Evolutionary conservation across 139 green algal genomes (phyloP), one percentile per base, ranked within the genome.

Genomic region (Chlorella vulgaris): DNA sequence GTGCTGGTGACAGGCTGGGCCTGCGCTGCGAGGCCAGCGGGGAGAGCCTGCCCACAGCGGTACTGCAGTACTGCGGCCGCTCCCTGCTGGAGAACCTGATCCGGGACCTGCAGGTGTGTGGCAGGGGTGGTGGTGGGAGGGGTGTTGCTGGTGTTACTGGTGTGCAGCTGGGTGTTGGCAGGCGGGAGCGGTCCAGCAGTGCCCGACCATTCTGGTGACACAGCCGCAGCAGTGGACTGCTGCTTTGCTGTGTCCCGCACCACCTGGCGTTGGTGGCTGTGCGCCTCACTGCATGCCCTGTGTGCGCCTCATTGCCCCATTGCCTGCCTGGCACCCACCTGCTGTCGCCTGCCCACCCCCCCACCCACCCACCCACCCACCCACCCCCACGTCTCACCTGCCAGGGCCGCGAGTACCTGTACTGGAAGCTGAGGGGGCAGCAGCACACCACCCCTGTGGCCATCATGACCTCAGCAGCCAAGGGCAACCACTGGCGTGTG

Each of bases 391-490:
- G 3, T 1, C 55, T 22, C 67, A n/a, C n/a, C n/a, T n/a, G n/a
- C 40, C 87, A 94, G 89, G 94, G 95, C 4, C 89, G 97, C 21
- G 97, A 99, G 90, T 98, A 96, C 88, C 84, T 99, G 40, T 91
- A 98, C 89, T 99, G 87, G 82, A 87, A 88, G 61, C 76, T 99
- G n/a, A 93, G 87, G 26, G 97, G 96, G 8, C 38, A 67, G 29
- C 93, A 94, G 87, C 70, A 86, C 75, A 89, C 82, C 36, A 99
- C 96, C 0, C 97, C 97, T 0, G 86, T 99, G 6, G 96, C 94
- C 61, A 93, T 99, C 81, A 99, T 99, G 97, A 99, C 97, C 26
- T 94, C 86, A 2, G 93, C 96, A 29, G 96, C 96, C 65, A 99
- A 99, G 91, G 93, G 93, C 78, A 99, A 99, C 88, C 89, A 98